Base-by-base conservation (phyloP, 2,329 filamentous ascomycete species). In the Cladosporium colombiae region DNA sequence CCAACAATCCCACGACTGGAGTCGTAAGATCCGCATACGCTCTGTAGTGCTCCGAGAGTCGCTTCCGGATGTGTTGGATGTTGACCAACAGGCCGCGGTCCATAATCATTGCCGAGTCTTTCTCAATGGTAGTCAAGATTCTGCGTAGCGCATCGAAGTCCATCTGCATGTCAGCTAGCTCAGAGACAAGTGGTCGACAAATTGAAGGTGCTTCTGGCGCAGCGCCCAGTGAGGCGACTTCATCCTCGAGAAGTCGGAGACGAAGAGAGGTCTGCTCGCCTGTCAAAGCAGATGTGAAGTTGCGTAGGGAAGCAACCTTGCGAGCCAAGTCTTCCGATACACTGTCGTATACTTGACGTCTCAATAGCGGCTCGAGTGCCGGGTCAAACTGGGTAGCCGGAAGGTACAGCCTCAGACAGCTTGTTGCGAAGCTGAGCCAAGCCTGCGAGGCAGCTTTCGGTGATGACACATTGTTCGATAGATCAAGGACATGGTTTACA, bases 371-470 rank as follows among this genome's bases (percentile, higher is more conserved):
- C 59, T 81, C 81, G 37, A 88, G 75, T 1, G 87, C 88, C 1
- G 95, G 95, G 76, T 99, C 95, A 72, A 94, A 95, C 3, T 91
- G 85, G 70, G 89, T 89, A 76, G 96, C 90, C 0, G 96, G 93
- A 2, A 98, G 88, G 74, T 94, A 97, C 2, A 97, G 83, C 68
- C 86, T 86, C 57, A 98, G 82, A 46, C 89, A 86, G 18, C 89
- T 89, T 23, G 93, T 78, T 1, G 91, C 89, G 67, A 97, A 88
- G 60, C 90, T 84, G 31, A 93, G 83, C 87, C 93, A 95, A 5
- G 91, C 89, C 25, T 74, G 62, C 5, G 89, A 78, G 23, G 86
- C 84, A 21, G 50, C 35, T 21, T 50, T 37, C 3, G 25, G 16
- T n/a, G 56, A 29, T 11, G 37, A 18, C 14, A 21, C 8, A 6